A percentile compares a stretch with the other conserved stretches of the same genome.
Evolutionary conservation across 495 filamentous ascomycete species (phyloP).

Genomic region (Sordaria brevicollis): DNA sequence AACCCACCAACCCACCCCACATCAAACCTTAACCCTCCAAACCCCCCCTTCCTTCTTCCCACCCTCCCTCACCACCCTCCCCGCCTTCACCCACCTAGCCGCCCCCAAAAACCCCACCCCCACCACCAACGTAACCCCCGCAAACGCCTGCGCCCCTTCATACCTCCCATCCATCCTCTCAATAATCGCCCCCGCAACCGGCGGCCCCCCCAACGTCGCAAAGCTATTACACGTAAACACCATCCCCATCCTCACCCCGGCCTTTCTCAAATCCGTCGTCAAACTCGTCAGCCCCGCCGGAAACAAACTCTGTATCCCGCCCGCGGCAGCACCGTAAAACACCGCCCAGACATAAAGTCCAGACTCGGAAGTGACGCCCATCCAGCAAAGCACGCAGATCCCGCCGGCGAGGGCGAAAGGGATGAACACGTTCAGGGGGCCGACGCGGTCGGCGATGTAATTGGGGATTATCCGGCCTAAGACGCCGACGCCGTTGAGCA

Average conservation of each 20-base stretch:
- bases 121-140: constrained; percentile 36
- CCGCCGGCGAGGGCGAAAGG: constrained; percentile 29
- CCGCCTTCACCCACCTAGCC: constrained; percentile 24
- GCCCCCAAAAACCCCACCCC: constrained; percentile 34
- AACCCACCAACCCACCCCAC: neutral
- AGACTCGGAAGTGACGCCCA: constrained; percentile 26
- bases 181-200: constrained; percentile 61
- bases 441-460: constrained; percentile 49
- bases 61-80: constrained; percentile 8
- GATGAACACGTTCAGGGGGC: constrained; percentile 53
- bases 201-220: constrained; percentile 62
- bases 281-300: constrained; percentile 36
- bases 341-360: constrained; percentile 50
- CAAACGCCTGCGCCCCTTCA: constrained; percentile 53
- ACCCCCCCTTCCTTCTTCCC: neutral
- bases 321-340: constrained; percentile 57
- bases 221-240: constrained; percentile 65
- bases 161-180: constrained; percentile 45
- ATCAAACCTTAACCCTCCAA: constrained; percentile 13
- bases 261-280: constrained; percentile 54
- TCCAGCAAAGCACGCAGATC: constrained; percentile 5
- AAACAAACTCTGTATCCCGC: constrained; percentile 47
- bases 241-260: constrained; percentile 71
- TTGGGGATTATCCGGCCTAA: constrained; percentile 56
- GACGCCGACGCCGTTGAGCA: constrained; percentile 63